phyloP scores from a whole-genome alignment of 257 asterid genomes.

The Nicotiana tabacum region DNA sequence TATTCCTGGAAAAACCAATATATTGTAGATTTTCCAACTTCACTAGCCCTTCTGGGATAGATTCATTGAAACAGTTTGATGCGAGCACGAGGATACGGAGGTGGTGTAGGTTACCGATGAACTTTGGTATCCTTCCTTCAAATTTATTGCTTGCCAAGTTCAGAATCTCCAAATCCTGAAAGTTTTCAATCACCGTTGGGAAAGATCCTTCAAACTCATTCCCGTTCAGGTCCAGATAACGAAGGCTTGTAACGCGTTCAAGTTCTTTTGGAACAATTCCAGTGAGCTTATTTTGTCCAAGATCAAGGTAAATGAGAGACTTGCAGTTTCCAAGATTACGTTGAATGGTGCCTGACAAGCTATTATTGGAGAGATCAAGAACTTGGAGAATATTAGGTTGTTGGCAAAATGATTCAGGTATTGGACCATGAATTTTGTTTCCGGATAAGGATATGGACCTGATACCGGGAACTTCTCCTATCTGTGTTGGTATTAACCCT shows the following conservation, averaged over 20 bases:
- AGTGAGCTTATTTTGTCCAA: not conserved
- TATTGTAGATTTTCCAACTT: not conserved
- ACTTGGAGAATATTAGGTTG: not conserved
- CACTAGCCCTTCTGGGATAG: not conserved
- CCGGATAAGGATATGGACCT: not conserved
- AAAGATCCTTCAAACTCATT: slow-evolving; percentile 5
- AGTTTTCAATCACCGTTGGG: not conserved
- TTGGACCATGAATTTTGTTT: not conserved
- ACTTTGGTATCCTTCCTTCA: not conserved
- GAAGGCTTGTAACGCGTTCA: not conserved
- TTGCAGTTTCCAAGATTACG: not conserved
- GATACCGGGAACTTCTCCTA: not conserved
- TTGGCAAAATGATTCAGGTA: slow-evolving; percentile 7
- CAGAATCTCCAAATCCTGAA: not conserved
- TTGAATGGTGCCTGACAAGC: slow-evolving; percentile 3
- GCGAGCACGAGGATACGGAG: not conserved
- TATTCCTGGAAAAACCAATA: not conserved
- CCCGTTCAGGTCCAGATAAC: not conserved
- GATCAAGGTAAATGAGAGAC: not conserved
- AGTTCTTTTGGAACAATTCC: slow-evolving; percentile 10
- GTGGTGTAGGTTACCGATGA: not conserved
- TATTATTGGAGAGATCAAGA: slow-evolving; percentile 10
- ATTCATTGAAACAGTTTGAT: slow-evolving; percentile 6
- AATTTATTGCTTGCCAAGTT: not conserved
- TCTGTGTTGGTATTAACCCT: not conserved